These are phyloP conservation scores for Torulaspora quercuum DNA, from an alignment of 805 yeast species.

Conservation along the genomic window DNA sequence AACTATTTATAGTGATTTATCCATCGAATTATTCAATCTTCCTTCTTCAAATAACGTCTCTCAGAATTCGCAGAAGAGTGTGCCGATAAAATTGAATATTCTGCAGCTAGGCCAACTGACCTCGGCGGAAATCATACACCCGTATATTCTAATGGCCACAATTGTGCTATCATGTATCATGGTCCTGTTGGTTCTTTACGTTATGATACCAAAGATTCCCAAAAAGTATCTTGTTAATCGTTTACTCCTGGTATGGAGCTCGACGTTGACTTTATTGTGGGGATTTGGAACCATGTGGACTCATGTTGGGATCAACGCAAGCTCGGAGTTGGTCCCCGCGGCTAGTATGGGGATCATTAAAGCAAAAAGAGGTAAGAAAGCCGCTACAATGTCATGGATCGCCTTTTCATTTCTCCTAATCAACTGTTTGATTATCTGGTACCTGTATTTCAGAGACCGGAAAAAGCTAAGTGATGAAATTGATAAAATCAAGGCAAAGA, in stretches of 20 bases:
- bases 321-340: conserved; percentile 42
- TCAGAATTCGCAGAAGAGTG: conserved; percentile 21
- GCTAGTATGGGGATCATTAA: conserved; percentile 50
- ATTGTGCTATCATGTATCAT: conserved; percentile 44
- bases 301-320: conserved; percentile 52
- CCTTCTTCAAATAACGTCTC: conserved; percentile 31
- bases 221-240: conserved; percentile 29
- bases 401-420: conserved; percentile 49
- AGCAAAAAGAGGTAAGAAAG: conserved; percentile 48
- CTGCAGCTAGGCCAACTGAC: conserved; percentile 46
- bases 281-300: conserved; percentile 64
- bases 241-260: conserved; percentile 35
- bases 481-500: conserved; percentile 14
- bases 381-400: conserved; percentile 59
- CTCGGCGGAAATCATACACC: conserved; percentile 48
- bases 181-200: conserved; percentile 44
- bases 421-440: conserved; percentile 40
- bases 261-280: conserved; percentile 47
- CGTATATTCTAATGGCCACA: conserved; percentile 50
- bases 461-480: conserved; percentile 20
- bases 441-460: conserved; percentile 38
- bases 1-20: conserved; percentile 27
- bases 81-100: conserved; percentile 39
- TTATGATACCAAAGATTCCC: conserved; percentile 50
- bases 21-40: conserved; percentile 26